Evolutionary conservation across 108 stramenopile species (phyloP).

Genomic region (Cyclotella choctawhatcheeana): DNA sequence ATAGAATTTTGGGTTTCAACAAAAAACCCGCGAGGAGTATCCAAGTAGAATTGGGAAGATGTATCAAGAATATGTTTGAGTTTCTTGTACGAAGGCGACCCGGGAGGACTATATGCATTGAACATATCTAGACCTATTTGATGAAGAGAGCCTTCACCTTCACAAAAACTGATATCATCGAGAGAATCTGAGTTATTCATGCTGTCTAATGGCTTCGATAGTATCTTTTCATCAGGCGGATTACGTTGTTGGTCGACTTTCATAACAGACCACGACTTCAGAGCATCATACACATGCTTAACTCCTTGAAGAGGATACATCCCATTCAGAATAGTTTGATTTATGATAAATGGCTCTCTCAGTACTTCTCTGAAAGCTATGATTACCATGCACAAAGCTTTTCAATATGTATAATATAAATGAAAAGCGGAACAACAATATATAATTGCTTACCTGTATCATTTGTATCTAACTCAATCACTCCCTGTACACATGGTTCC

Average conservation of each 20-base stretch:
- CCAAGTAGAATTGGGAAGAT: not conserved
- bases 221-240: no score
- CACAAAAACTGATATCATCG: no score
- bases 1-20: not conserved
- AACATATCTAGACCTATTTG: not conserved
- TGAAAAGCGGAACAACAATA: no score
- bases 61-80: not conserved
- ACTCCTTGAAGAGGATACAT: slow-evolving; percentile 10
- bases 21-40: not conserved
- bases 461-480: slow-evolving; percentile 16
- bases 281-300: slow-evolving; percentile 4
- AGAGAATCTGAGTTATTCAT: no score
- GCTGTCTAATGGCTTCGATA: no score
- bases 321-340: slow-evolving; percentile 13
- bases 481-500: slow-evolving; percentile 10
- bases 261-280: no score
- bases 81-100: slow-evolving; percentile 3
- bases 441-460: no score
- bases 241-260: no score
- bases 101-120: not conserved
- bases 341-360: not conserved
- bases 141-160: not conserved
- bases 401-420: no score
- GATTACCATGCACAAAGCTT: no score
- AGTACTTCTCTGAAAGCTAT: not conserved